These are phyloP conservation scores for Knufia petricola DNA, from an alignment of 2,329 filamentous ascomycete genomes.

Conservation along the genomic window DNA sequence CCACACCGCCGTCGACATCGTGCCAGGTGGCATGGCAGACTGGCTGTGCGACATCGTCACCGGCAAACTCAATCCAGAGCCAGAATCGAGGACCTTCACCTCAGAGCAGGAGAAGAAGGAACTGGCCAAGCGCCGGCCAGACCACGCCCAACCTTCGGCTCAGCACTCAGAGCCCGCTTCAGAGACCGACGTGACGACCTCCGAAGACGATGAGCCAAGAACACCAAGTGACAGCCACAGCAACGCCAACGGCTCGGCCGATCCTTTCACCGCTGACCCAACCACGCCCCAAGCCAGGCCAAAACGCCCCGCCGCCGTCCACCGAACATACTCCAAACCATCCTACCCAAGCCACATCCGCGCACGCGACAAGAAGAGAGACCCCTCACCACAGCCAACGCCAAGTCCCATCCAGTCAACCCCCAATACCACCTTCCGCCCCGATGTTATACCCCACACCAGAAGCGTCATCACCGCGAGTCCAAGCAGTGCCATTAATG, in stretches of 20 bases:
- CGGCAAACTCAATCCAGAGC: constrained; percentile 33
- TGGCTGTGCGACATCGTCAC: constrained; percentile 86
- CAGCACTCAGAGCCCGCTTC: constrained; percentile 20
- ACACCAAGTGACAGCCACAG: constrained; percentile 1
- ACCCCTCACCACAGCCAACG: constrained; percentile 14
- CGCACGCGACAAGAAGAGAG: not conserved
- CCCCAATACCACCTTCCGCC: constrained; percentile 25
- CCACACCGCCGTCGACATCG: constrained; percentile 88
- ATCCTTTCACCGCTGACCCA: constrained; percentile 28
- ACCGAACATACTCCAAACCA: constrained; percentile 31
- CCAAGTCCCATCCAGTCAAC: not conserved
- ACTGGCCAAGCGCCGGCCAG: too few species aligned
- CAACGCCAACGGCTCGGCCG: constrained; percentile 19
- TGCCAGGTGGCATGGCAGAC: constrained; percentile 74
- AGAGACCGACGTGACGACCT: constrained; percentile 21
- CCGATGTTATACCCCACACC: constrained; percentile 36
- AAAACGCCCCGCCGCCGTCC: constrained; percentile 9
- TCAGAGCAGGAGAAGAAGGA: constrained; percentile 13
- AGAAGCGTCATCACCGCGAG: constrained; percentile 46
- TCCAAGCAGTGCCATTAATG: constrained; percentile 28
- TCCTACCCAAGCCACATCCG: constrained; percentile 26
- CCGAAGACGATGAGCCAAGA: constrained; percentile 12
- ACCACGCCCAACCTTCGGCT: constrained; percentile 5
- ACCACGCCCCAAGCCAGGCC: constrained; percentile 10
- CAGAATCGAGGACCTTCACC: constrained; percentile 21